Conservation (phyloP, 2,329 filamentous ascomycete genomes). For the Elsinoe perseae region DNA sequence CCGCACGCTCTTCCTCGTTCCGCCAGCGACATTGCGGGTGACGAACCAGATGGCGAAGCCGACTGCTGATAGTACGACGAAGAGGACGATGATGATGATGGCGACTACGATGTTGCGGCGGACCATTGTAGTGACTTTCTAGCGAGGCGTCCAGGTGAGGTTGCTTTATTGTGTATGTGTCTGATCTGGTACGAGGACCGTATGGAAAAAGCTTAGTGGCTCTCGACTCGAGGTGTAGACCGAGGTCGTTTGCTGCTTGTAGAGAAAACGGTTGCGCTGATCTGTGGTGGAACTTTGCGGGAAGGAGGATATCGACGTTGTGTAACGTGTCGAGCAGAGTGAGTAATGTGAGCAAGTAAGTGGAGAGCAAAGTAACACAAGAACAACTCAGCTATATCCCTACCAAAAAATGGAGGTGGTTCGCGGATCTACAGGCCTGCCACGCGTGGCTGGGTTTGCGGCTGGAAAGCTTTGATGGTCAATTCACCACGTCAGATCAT, state of each 20-base stretch:
- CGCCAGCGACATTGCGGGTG: slow-evolving; percentile 23
- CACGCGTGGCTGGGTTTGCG: slow-evolving; percentile 6
- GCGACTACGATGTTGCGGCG: slow-evolving; percentile 47
- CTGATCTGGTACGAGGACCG: background rate
- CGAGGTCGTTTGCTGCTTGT: no score
- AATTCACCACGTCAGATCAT: background rate
- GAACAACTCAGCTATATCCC: background rate
- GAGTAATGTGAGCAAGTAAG: background rate
- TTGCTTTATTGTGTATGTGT: background rate
- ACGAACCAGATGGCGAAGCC: slow-evolving; percentile 45
- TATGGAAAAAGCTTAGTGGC: no score
- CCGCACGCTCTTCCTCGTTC: slow-evolving; percentile 23
- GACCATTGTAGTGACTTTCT: slow-evolving; percentile 32
- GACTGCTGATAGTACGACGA: slow-evolving; percentile 43
- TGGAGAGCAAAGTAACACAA: background rate
- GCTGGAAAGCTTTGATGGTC: background rate
- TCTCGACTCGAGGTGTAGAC: background rate
- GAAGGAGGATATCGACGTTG: background rate
- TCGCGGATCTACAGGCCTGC: slow-evolving; percentile 8
- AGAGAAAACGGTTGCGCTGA: no score
- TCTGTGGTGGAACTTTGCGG: no score
- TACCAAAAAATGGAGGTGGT: slow-evolving; percentile 4
- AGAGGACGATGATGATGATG: slow-evolving; percentile 46
- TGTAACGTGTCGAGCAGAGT: background rate
- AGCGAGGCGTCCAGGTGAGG: no score